These are phyloP conservation scores for Dictyostelium brefeldianum DNA, from an alignment of 78 protist species.

Conservation along the genomic window DNA sequence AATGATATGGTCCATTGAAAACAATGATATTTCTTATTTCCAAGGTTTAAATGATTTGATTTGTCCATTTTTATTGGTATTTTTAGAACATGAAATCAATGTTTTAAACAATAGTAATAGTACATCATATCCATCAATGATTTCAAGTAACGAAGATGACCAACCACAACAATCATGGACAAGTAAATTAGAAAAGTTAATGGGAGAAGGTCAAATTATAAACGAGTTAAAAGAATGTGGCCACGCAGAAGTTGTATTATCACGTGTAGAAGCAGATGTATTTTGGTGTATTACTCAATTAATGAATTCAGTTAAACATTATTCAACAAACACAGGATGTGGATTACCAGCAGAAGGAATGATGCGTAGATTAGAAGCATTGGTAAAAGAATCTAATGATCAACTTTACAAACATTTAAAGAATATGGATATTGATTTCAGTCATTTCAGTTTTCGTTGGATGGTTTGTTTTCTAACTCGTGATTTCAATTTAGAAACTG, in stretches of 20 bases:
- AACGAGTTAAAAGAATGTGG: constrained; percentile 34
- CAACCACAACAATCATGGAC: not conserved
- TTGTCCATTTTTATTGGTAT: constrained; percentile 69
- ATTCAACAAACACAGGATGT: constrained; percentile 59
- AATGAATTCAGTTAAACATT: constrained; percentile 52
- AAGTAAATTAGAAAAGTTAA: constrained; percentile 1
- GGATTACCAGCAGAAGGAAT: constrained; percentile 79
- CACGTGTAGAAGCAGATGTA: constrained; percentile 62
- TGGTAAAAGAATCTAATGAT: constrained; percentile 57
- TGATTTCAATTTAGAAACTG: constrained; percentile 59
- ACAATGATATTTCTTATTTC: constrained; percentile 63
- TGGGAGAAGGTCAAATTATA: constrained; percentile 55
- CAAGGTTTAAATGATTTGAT: constrained; percentile 74
- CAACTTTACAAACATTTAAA: constrained; percentile 56
- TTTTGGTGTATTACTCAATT: constrained; percentile 64
- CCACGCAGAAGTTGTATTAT: not conserved
- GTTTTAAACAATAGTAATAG: not conserved
- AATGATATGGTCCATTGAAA: constrained; percentile 64
- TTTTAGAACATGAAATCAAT: constrained; percentile 29
- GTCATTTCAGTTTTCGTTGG: constrained; percentile 77
- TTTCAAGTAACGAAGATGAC: not conserved
- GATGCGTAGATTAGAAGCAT: constrained; percentile 48
- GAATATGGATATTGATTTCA: constrained; percentile 37
- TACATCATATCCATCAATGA: constrained; percentile 29
- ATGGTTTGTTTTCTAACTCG: constrained; percentile 74